Evolutionary conservation across 768 basidiomycete species (phyloP).

Genomic region (Gymnopilus dilepis): DNA sequence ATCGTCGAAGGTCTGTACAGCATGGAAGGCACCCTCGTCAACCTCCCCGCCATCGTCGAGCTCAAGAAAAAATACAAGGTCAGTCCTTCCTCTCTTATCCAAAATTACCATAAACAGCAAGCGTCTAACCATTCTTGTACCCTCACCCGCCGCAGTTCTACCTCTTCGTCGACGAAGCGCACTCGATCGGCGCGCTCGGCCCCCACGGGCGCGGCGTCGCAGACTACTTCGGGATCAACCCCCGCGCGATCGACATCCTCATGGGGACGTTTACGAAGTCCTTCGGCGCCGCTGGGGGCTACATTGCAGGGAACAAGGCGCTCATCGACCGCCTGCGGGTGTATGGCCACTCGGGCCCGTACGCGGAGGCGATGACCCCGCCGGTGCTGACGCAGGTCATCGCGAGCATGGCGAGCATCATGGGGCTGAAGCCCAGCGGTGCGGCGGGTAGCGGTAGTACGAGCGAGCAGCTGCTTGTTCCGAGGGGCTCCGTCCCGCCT

Average conservation of each 20-base stretch:
- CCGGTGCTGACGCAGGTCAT: slow-evolving; percentile 90
- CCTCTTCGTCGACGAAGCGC: slow-evolving; percentile 95
- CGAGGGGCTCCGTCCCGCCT: slow-evolving; percentile 23
- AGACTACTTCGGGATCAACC: slow-evolving; percentile 90
- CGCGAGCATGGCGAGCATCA: slow-evolving; percentile 94
- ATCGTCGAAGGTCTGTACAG: slow-evolving; percentile 96
- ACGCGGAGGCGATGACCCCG: slow-evolving; percentile 91
- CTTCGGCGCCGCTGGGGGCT: slow-evolving; percentile 93
- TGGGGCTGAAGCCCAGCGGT: slow-evolving; percentile 72
- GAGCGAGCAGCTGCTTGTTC: slow-evolving; percentile 21
- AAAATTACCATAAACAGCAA: neutral
- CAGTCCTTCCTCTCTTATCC: slow-evolving; percentile 20
- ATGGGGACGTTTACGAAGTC: slow-evolving; percentile 99
- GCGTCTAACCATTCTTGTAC: slow-evolving; percentile 6
- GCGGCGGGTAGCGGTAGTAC: slow-evolving; percentile 21
- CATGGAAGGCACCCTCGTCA: slow-evolving; percentile 96
- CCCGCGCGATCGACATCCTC: slow-evolving; percentile 83
- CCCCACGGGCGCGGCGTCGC: slow-evolving; percentile 93
- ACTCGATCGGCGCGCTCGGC: slow-evolving; percentile 95
- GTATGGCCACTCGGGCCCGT: slow-evolving; percentile 79
- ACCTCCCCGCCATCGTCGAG: slow-evolving; percentile 82
- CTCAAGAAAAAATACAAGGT: slow-evolving; percentile 97
- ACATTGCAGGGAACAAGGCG: slow-evolving; percentile 83
- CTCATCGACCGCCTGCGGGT: slow-evolving; percentile 85
- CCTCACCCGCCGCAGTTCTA: slow-evolving; percentile 92